Evolutionary conservation across 129 eudicot species (phyloP), one percentile per base, ranked within the genome.

Genomic region (Oenanthe sinensis): DNA sequence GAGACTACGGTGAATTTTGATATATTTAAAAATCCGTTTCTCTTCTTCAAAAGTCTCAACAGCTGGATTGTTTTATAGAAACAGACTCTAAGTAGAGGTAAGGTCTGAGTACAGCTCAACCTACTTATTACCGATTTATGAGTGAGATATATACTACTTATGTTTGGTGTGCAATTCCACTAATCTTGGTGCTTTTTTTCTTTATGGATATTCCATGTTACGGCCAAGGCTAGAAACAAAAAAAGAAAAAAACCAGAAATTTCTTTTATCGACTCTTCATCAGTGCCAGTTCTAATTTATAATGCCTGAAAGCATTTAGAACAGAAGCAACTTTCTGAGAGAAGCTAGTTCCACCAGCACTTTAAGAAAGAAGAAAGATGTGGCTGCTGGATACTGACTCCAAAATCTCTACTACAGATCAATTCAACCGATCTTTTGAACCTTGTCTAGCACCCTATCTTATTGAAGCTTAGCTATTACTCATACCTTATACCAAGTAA

Each of bases 401-500:
- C 30, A 15, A 46, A 72, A 22, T 43, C 76, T 43, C 9, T 46
- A 33, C 30, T 36, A 10, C 44, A 15, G 15, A 48, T 46, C 24
- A 49, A 40, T 10, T 26, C 77, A 74, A n/a, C 13, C 40, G 30
- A 5, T 37, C 12, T n/a, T 33, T 4, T 8, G 37, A 46, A 48
- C 20, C 30, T 22, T 8, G 68, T 60, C 44, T 30, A 37, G 26
- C 36, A 75, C 7, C 78, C 14, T 54, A 22, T 76, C 68, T 60
- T 60, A 36, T 76, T 20, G 37, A 60, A 73, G 49, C 63, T 3
- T 46, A 48, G 71, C 26, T 28, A 65, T 22, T 9, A 60, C 26
- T 76, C 30, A 12, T 90, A 92, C 97, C 97, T 90, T 93, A 65
- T 90, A 85, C 98, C 98, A 93, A 8, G 92, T 89, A 70, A 93